Evolutionary conservation across 1,139 yeast species (phyloP).

Genomic region (Saccharomyces hybrid): DNA sequence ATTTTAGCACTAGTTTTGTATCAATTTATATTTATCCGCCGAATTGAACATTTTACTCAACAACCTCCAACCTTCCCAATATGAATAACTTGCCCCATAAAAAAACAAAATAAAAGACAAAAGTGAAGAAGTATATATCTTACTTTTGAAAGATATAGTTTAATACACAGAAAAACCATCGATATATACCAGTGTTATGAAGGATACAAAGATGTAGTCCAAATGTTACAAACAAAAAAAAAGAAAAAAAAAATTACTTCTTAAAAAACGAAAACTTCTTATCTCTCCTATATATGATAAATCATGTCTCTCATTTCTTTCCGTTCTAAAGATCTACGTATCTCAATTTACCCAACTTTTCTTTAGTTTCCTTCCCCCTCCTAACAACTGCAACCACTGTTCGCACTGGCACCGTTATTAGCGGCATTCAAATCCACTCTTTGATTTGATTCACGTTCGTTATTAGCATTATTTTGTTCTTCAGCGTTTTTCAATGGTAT

Average conservation of each 20-base stretch:
- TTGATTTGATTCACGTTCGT: constrained; percentile 1
- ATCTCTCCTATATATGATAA: background rate
- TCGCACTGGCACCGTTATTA: constrained; percentile 1
- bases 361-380: background rate
- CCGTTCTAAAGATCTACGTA: background rate
- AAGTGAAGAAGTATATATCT: background rate
- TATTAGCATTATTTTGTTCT: constrained; percentile 3
- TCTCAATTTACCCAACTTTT: background rate
- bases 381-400: constrained; percentile 5
- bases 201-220: background rate
- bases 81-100: background rate
- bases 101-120: background rate
- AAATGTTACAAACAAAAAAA: background rate
- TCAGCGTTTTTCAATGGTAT: constrained; percentile 2
- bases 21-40: background rate
- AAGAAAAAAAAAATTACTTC: background rate
- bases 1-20: background rate
- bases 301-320: background rate
- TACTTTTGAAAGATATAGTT: background rate
- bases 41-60: background rate
- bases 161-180: background rate
- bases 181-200: background rate
- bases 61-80: background rate
- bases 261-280: background rate
- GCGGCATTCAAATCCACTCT: constrained; percentile 3